Base-by-base conservation (phyloP, 768 basidiomycete genomes). In the Termitomyces heimii region DNA sequence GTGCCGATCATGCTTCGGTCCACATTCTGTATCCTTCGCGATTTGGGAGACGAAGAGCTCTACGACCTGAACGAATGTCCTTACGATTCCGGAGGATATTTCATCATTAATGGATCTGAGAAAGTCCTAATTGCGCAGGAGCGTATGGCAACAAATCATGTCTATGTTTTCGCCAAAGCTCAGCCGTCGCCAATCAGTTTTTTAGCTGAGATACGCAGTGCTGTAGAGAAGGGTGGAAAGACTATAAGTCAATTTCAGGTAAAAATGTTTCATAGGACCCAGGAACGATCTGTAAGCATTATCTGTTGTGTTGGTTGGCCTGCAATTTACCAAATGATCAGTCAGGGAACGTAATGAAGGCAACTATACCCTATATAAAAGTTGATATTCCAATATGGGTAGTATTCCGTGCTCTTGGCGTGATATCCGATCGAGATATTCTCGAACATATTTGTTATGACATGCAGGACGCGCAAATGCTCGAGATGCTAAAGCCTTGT, bases 91-190 rank as follows among this genome's bases (percentile, higher is more conserved):
- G 97, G 97, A 71, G 97, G 97, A 49, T 99, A 99, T 71, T 99
- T 99, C 71, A 93, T 99, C 68, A 98, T 99, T 76, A 98, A 98
- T 64, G 97, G 97, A 13, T 98, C 97, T 2, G 97, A 99, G 71
- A 99, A 99, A 72, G 97, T 99, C n/a, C 79, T 99, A 60, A 99
- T 99, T 71, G 97, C 97, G 1, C 97, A 99, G 71, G 97, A 99
- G 71, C 86, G 97, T 53, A 98, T 98, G 95, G 96, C 97, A 10
- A 95, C 94, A 24, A 99, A 99, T 75, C 95, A 97, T 67, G 97
- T 99, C 62, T 99, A 98, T 72, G 94, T 98, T 53, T 99, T 99
- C 67, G 94, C 95, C 52, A 99, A 98, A 73, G 92, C 92, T 0
- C 93, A 96, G 63, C 95, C 96, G 4, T 95, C 94, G 18, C 94